A percentile compares a stretch with the other conserved stretches of the same genome.
Evolutionary conservation across 768 basidiomycete genomes (phyloP).

Genomic region (Phlegmacium glaucopus): DNA sequence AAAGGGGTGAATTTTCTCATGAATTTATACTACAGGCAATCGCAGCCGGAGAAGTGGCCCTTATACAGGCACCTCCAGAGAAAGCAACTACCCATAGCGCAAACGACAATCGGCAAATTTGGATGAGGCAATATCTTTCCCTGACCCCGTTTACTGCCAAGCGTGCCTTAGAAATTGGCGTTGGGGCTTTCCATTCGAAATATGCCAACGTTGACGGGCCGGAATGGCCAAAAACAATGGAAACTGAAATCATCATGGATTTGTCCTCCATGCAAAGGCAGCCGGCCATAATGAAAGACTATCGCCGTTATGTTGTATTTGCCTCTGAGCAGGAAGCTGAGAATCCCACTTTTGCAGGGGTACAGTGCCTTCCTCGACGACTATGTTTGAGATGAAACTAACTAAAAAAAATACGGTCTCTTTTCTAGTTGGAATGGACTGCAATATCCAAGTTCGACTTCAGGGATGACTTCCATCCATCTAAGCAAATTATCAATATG

Average conservation of each 20-base stretch:
- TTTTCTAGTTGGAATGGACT: constrained; percentile 54
- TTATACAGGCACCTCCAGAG: constrained; percentile 47
- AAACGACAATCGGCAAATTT: constrained; percentile 22
- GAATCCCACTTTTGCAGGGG: constrained; percentile 40
- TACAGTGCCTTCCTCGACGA: constrained; percentile 29
- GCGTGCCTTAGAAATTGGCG: constrained; percentile 41
- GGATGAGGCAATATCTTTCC: constrained; percentile 37
- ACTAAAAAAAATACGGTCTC: neutral
- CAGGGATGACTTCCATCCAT: constrained; percentile 50
- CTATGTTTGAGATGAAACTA: neutral
- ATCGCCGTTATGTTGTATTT: constrained; percentile 67
- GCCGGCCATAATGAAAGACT: constrained; percentile 55
- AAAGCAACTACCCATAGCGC: constrained; percentile 17
- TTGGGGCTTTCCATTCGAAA: constrained; percentile 35
- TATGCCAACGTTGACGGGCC: constrained; percentile 12
- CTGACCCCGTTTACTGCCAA: constrained; percentile 30
- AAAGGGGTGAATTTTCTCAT: constrained; percentile 37
- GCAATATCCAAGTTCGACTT: constrained; percentile 48
- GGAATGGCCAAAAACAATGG: constrained; percentile 35
- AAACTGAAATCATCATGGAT: constrained; percentile 45
- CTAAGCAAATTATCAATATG: constrained; percentile 13
- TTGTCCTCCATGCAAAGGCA: constrained; percentile 56
- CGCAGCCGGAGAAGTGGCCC: constrained; percentile 52
- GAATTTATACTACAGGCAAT: constrained; percentile 45
- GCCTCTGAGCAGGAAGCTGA: constrained; percentile 27